phyloP scores from a whole-genome alignment of 306 rosid species.

The Acacia melanoxylon region DNA sequence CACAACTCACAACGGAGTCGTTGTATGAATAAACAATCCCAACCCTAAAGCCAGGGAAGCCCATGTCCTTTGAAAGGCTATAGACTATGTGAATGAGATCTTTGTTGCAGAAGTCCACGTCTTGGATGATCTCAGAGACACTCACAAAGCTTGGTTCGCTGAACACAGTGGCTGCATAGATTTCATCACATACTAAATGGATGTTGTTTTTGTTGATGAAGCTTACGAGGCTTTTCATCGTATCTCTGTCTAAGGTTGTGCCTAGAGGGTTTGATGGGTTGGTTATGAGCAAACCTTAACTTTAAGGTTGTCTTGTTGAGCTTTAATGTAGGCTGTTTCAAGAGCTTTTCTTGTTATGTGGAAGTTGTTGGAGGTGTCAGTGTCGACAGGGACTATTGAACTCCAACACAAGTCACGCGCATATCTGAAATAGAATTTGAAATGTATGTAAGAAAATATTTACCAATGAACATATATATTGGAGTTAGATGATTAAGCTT shows the following conservation, averaged over 20 bases:
- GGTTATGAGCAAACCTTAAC: conserved; percentile 9
- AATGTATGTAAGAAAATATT: neutral
- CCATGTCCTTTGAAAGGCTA: conserved; percentile 71
- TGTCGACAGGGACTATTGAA: neutral
- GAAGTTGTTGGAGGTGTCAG: conserved; percentile 2
- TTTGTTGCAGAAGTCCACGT: conserved; percentile 39
- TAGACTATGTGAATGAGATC: conserved; percentile 60
- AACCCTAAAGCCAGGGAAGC: conserved; percentile 55
- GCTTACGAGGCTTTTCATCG: neutral
- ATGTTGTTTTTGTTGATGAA: neutral
- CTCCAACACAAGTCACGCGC: conserved; percentile 20
- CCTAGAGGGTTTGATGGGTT: conserved; percentile 9
- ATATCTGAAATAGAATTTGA: conserved; percentile 41
- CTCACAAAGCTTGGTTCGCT: neutral
- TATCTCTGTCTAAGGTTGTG: neutral
- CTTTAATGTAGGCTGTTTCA: neutral
- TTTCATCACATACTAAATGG: conserved; percentile 46
- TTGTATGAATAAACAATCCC: conserved; percentile 3
- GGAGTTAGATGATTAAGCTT: neutral
- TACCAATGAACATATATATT: neutral
- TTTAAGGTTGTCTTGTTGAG: neutral
- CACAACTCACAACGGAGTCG: neutral
- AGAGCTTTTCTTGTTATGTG: conserved; percentile 1
- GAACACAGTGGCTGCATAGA: conserved; percentile 62
- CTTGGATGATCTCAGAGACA: conserved; percentile 26